Percentiles rank a stretch among this genome's conserved stretches.
Conservation (phyloP, 139 green algal genomes). For the Micromonas commoda region DNA sequence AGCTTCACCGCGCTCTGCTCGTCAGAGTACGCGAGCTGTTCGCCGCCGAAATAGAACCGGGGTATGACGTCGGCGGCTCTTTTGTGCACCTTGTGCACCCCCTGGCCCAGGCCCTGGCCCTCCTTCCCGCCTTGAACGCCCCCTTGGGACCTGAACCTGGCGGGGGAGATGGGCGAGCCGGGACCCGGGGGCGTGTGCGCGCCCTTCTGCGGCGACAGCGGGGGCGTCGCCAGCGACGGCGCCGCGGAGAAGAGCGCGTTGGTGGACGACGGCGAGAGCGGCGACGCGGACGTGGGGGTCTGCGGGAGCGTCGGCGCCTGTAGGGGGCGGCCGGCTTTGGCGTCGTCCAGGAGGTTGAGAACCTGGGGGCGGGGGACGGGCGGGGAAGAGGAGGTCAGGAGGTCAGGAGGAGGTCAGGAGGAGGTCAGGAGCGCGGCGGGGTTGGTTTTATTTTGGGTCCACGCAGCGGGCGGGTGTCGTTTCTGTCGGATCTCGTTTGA, state of each 20-base stretch:
- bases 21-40: constrained; percentile 24
- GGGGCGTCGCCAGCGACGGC: constrained; percentile 54
- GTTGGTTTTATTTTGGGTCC: no score
- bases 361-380: constrained; percentile 3
- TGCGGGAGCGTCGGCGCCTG: background rate
- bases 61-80: constrained; percentile 48
- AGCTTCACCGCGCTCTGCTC: constrained; percentile 3
- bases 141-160: no score
- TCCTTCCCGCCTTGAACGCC: no score
- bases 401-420: no score
- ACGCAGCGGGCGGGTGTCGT: no score
- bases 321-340: constrained; percentile 59
- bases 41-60: constrained; percentile 73
- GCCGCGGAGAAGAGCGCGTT: constrained; percentile 30
- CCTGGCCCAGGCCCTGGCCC: background rate
- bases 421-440: no score
- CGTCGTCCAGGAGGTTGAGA: constrained; percentile 73
- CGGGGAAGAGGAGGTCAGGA: no score
- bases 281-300: background rate
- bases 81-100: background rate
- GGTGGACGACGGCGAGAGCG: constrained; percentile 36
- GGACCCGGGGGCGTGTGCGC: constrained; percentile 43
- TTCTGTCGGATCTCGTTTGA: no score
- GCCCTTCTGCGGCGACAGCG: constrained; percentile 71
- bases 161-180: constrained; percentile 35